phyloP scores from a whole-genome alignment of 1,284 basidiomycete genomes.

The Cerioporus squamosus region DNA sequence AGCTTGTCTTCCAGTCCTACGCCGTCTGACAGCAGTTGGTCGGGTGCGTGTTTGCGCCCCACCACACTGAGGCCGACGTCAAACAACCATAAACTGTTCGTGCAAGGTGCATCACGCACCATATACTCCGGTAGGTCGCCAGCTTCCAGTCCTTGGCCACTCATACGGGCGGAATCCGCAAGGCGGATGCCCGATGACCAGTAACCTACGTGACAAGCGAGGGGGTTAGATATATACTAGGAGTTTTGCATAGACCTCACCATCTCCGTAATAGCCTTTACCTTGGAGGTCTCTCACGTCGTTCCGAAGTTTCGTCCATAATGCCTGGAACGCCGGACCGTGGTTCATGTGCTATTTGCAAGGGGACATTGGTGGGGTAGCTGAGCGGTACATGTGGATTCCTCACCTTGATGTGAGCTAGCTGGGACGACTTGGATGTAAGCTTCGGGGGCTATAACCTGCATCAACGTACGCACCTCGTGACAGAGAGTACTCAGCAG shows the following conservation, averaged over 20 bases:
- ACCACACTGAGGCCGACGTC: constrained; percentile 60
- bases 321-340: constrained; percentile 69
- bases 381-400: neutral
- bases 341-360: constrained; percentile 74
- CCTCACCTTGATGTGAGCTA: constrained; percentile 79
- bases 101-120: constrained; percentile 41
- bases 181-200: constrained; percentile 80
- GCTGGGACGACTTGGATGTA: constrained; percentile 42
- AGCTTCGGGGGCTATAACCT: neutral
- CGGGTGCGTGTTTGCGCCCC: constrained; percentile 72
- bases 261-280: constrained; percentile 81
- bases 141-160: constrained; percentile 52
- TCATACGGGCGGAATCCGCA: constrained; percentile 59
- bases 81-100: neutral
- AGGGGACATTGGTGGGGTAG: neutral
- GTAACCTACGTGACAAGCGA: constrained; percentile 52
- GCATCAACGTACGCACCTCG: constrained; percentile 54
- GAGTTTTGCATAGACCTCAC: constrained; percentile 39
- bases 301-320: constrained; percentile 65
- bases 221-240: neutral
- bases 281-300: constrained; percentile 72
- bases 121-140: constrained; percentile 77
- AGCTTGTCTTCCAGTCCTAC: constrained; percentile 37
- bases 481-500: constrained; percentile 81
- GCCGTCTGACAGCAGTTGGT: constrained; percentile 50